Percentiles rank a stretch among this genome's conserved stretches.
These are phyloP conservation scores for Saururus chinensis DNA, from an alignment of 164 flowering plant genomes.

Conservation along the genomic window DNA sequence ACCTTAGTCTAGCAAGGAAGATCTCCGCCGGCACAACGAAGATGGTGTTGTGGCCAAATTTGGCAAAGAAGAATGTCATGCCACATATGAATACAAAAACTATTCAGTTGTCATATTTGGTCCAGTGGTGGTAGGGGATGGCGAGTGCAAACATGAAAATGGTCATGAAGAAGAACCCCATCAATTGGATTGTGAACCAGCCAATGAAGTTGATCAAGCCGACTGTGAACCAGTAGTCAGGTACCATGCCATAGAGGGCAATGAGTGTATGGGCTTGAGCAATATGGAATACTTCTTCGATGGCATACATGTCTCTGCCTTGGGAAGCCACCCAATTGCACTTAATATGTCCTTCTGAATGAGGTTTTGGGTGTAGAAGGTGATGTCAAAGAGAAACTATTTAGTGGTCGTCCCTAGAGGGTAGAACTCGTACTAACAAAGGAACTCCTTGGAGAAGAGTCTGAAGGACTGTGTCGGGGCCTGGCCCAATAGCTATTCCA, in stretches of 20 bases:
- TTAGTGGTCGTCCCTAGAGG: slow-evolving; percentile 15
- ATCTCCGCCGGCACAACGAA: slow-evolving; percentile 18
- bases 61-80: slow-evolving; percentile 16
- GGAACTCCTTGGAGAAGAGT: slow-evolving; percentile 12
- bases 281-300: slow-evolving; percentile 23
- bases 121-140: slow-evolving; percentile 15
- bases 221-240: slow-evolving; percentile 33
- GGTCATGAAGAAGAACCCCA: slow-evolving; percentile 34
- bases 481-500: slow-evolving; percentile 5
- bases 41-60: slow-evolving; percentile 15
- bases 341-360: slow-evolving; percentile 26
- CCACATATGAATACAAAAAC: slow-evolving; percentile 10
- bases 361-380: slow-evolving; percentile 30
- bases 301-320: slow-evolving; percentile 20
- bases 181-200: slow-evolving; percentile 21
- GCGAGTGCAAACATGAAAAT: slow-evolving; percentile 25
- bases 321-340: slow-evolving; percentile 29
- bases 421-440: slow-evolving; percentile 9
- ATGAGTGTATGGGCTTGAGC: slow-evolving; percentile 23
- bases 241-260: slow-evolving; percentile 28
- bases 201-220: slow-evolving; percentile 23
- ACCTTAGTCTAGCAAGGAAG: slow-evolving; percentile 11
- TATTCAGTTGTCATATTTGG: slow-evolving; percentile 2
- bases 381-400: slow-evolving; percentile 36
- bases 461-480: not conserved